Evolutionary conservation across 2,329 filamentous ascomycete species (phyloP).

Genomic region (Alternaria consortialis): DNA sequence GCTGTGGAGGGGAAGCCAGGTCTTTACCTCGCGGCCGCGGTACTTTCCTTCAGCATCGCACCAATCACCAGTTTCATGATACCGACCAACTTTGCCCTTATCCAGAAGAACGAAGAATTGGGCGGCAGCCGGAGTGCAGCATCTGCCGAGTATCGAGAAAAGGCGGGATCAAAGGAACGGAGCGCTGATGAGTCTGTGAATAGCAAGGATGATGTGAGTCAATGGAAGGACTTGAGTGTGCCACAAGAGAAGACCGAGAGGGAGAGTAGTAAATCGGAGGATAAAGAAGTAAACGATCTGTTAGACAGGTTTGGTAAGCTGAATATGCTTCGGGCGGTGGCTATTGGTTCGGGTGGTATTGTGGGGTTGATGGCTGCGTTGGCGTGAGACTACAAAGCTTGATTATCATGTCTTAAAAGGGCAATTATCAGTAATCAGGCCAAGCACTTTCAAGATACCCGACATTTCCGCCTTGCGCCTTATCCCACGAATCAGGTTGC

Average conservation of each 20-base stretch:
- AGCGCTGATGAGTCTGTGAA: conserved; percentile 32
- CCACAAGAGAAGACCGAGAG: conserved; percentile 29
- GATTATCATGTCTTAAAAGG: neutral
- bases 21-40: conserved; percentile 26
- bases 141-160: conserved; percentile 10
- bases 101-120: conserved; percentile 33
- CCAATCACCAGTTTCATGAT: conserved; percentile 22
- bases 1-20: conserved; percentile 13
- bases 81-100: conserved; percentile 26
- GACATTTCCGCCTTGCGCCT: neutral
- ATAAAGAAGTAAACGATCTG: conserved; percentile 28
- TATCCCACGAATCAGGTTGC: neutral
- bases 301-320: conserved; percentile 32
- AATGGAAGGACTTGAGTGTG: conserved; percentile 40
- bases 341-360: conserved; percentile 37
- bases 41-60: conserved; percentile 31
- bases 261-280: conserved; percentile 24
- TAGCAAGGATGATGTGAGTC: conserved; percentile 34
- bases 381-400: conserved; percentile 4
- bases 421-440: neutral
- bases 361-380: conserved; percentile 34
- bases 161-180: conserved; percentile 5
- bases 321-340: conserved; percentile 34
- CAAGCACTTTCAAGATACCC: neutral
- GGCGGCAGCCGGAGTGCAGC: conserved; percentile 24